Base-by-base conservation (phyloP, 2,329 filamentous ascomycete species). In the Hypoxylon sp. region DNA sequence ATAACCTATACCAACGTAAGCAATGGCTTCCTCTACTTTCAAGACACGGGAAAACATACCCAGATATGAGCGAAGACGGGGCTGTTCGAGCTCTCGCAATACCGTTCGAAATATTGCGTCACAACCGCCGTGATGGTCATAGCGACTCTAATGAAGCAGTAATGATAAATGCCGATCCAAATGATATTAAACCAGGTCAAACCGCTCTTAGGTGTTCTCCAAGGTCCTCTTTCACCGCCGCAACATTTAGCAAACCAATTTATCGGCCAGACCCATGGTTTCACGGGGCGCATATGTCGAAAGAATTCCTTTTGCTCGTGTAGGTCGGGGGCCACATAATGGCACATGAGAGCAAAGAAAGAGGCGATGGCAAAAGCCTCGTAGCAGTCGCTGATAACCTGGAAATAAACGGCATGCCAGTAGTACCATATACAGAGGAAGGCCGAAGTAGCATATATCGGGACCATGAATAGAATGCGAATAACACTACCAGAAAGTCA, bases 151-250 rank as follows among this genome's bases (percentile, higher is more conserved):
- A 95, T 88, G 75, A 95, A 90, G 81, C 92, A 94, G 81, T 96
- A 97, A 75, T 97, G 93, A 80, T 94, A 97, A 60, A 96, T 86
- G 59, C 90, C 90, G 50, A 92, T 86, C 91, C 91, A 96, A 72
- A 94, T 85, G 65, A 94, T 89, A 78, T 97, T 97, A 81, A 97
- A 97, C 93, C 93, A 96, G 0, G 93, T 97, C 77, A 97, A 81
- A 0, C 93, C 93, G 79, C 91, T 96, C 71, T 86, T 84, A 0
- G 93, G 93, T n/a, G 86, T 91, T 72, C 92, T 86, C 84, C 92
- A 90, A 25, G 86, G 84, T 0, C 93, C 92, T 58, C 87, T 82
- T 65, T 91, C 79, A 34, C 91, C 91, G 38, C 92, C 90, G 61
- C 89, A 91, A 76, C 89, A 92, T 74, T 86, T 89, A 71, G 89